Base-by-base conservation (phyloP, 805 yeast genomes). In the Barnettozyma pratensis region DNA sequence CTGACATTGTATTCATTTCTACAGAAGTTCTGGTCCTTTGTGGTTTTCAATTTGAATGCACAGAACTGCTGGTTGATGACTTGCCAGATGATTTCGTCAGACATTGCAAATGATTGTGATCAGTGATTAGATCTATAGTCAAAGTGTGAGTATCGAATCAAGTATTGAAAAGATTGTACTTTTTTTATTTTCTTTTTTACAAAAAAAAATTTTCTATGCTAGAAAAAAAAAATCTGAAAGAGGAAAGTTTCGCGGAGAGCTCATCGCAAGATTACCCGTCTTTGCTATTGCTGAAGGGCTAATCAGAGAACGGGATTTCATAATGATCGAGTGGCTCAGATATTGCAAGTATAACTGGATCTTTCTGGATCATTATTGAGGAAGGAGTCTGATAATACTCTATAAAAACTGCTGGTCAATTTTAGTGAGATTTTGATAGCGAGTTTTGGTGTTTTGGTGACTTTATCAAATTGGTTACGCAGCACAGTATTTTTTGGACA, bases 51-150 rank as follows among this genome's bases (percentile, higher is more conserved):
- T 69, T 92, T 92, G 73, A 86, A 94, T 26, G 99, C 87, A 73
- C 99, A 94, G 64, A 92, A 94, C 65, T 89, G 92, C 66, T 88
- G 90, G 71, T 91, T 90, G 59, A 94, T 88, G 52, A 92, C 94
- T 73, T 88, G 95, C 99, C 99, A 94, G 62, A 94, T 88, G 57
- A 94, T 84, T 79, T 92, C 50, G 50, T 47, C 50, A 27, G 50
- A 47, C 50, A 47, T 47, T 19, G 25, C 11, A 12, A n/a, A n/a
- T n/a, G 7, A 10, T 12, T 7, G 19, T 12, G 11, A 7, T 7
- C 25, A 36, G 14, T 12, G 25, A 26, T 38, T 10, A 19, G 19
- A 19, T 19, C 19, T 19, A 19, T 19, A 19, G 19, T 19, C 19
- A 19, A 19, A 19, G 19, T 19, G 19, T 19, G 19, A 19, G 19